phyloP scores from a whole-genome alignment of 768 basidiomycete genomes.

The Lentinus tigrinus region DNA sequence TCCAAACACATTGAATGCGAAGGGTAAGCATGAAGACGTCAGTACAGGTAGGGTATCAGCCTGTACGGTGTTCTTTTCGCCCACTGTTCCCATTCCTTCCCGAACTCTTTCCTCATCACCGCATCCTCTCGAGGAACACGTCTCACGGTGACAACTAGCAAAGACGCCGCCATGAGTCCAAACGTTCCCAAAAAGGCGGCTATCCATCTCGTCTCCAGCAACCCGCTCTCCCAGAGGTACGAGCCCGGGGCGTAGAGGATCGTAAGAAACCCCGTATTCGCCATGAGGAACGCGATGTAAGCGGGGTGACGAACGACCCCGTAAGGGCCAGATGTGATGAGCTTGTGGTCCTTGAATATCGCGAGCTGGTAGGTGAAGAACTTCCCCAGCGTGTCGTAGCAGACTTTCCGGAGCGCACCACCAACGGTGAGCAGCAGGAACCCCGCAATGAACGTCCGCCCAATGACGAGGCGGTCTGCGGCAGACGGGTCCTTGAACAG shows the following conservation, averaged over 20 bases:
- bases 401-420: conserved; percentile 9
- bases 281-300: conserved; percentile 12
- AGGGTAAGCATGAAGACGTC: background rate
- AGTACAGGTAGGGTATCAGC: conserved; percentile 4
- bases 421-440: background rate
- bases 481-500: background rate
- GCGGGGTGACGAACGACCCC: conserved; percentile 20
- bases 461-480: background rate
- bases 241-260: background rate
- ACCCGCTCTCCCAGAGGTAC: conserved; percentile 5
- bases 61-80: background rate
- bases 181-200: background rate
- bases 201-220: background rate
- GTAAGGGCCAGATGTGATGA: conserved; percentile 22
- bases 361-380: conserved; percentile 23
- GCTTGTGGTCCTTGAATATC: conserved; percentile 13
- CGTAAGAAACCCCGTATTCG: background rate
- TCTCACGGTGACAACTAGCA: background rate
- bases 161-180: background rate
- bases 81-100: background rate
- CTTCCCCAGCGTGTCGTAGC: conserved; percentile 25
- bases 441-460: background rate
- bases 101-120: conserved; percentile 10
- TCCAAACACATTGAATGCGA: too few species aligned
- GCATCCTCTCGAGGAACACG: background rate